phyloP scores from a whole-genome alignment of 176 grass and related monocot species.

The Neostapfia colusana region DNA sequence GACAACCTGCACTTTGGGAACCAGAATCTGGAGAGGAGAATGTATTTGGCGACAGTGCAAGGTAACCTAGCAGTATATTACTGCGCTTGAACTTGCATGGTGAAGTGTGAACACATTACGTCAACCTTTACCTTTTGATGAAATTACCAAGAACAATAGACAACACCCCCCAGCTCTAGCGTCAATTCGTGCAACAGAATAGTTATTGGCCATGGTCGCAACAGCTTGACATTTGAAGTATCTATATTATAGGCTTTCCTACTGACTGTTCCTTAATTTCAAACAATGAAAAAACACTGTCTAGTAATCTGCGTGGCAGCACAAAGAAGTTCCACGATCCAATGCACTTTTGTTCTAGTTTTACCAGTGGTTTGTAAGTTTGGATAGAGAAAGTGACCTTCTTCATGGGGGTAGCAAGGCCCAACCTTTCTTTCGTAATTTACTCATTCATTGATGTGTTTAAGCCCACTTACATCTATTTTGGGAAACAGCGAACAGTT shows the following conservation, averaged over 20 bases:
- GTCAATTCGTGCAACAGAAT: not conserved
- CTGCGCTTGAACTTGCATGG: not conserved
- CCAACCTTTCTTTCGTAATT: conserved; percentile 7
- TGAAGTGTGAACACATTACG: not conserved
- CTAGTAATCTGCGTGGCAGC: conserved; percentile 2
- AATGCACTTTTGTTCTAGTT: not conserved
- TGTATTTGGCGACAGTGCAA: conserved; percentile 49
- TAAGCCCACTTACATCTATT: conserved; percentile 9
- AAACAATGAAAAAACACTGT: not conserved
- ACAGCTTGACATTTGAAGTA: conserved; percentile 5
- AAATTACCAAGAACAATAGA: not conserved
- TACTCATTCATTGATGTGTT: not conserved
- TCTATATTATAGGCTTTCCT: conserved; percentile 15
- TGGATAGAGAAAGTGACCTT: conserved; percentile 19
- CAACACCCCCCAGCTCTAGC: not conserved
- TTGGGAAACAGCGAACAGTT: not conserved
- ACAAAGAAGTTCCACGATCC: conserved; percentile 23
- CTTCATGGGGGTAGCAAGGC: not conserved
- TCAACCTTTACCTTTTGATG: not conserved
- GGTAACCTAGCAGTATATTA: conserved; percentile 45
- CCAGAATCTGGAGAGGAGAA: conserved; percentile 58
- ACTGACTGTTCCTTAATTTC: not conserved
- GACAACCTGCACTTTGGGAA: conserved; percentile 79
- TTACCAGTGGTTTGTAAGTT: conserved; percentile 10
- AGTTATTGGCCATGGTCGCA: not conserved